Evolutionary conservation across 2,329 filamentous ascomycete species (phyloP).

Genomic region (Hypoxylon sp.): DNA sequence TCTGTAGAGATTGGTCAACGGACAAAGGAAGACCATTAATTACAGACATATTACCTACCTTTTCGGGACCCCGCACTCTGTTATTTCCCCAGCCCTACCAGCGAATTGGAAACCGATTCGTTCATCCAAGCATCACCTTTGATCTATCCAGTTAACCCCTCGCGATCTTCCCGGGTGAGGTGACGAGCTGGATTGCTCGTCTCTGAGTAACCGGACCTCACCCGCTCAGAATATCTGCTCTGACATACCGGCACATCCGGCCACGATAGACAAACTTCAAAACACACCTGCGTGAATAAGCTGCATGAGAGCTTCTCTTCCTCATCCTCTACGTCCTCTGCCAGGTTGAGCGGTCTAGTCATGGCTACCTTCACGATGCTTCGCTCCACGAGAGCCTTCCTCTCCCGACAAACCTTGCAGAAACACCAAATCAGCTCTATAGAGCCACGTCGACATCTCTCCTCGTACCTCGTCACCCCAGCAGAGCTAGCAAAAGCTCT

Average conservation of each 20-base stretch:
- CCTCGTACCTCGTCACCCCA: slow-evolving; percentile 88
- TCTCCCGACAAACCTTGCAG: slow-evolving; percentile 54
- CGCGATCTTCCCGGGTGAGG: slow-evolving; percentile 32
- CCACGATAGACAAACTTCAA: slow-evolving; percentile 25
- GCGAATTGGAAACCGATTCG: slow-evolving; percentile 19
- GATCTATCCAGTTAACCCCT: slow-evolving; percentile 23
- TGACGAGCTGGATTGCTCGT: slow-evolving; percentile 31
- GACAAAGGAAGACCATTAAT: slow-evolving; percentile 31
- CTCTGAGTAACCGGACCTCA: slow-evolving; percentile 30
- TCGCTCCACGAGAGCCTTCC: slow-evolving; percentile 56
- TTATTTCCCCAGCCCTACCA: slow-evolving; percentile 22
- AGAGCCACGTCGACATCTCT: slow-evolving; percentile 67
- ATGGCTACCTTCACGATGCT: slow-evolving; percentile 61
- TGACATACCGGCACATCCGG: slow-evolving; percentile 33
- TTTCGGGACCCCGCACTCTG: slow-evolving; percentile 32
- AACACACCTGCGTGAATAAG: slow-evolving; percentile 35
- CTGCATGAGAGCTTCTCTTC: slow-evolving; percentile 25
- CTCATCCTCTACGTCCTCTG: slow-evolving; percentile 5
- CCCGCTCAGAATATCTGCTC: slow-evolving; percentile 18
- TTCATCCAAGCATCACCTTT: slow-evolving; percentile 33
- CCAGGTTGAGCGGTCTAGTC: slow-evolving; percentile 27
- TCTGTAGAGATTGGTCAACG: slow-evolving; percentile 8
- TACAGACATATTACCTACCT: slow-evolving; percentile 20
- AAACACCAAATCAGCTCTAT: slow-evolving; percentile 52
- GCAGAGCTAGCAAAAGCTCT: slow-evolving; percentile 84